Conservation (phyloP, 768 basidiomycete genomes). For the Suillus alpinus region DNA sequence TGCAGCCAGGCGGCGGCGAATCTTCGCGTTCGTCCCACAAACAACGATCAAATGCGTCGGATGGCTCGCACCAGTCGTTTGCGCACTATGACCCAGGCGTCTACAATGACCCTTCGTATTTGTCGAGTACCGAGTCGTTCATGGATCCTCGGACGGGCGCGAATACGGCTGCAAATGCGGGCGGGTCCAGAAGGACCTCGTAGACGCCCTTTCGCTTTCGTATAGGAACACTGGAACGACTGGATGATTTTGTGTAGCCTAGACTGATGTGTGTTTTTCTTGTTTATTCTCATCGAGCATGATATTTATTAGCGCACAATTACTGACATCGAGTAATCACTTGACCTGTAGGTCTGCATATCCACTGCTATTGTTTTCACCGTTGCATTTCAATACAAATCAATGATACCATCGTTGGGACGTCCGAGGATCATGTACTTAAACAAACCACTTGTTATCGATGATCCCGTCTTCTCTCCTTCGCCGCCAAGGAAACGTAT, state of each 20-base stretch:
- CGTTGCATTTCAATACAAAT: neutral
- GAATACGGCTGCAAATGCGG: conserved; percentile 25
- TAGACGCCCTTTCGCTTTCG: conserved; percentile 15
- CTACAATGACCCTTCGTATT: conserved; percentile 27
- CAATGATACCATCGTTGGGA: neutral
- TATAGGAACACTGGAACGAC: conserved; percentile 14
- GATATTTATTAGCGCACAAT: neutral
- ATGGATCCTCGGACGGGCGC: conserved; percentile 21
- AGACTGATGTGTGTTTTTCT: neutral
- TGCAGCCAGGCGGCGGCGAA: conserved; percentile 10
- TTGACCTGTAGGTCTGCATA: neutral
- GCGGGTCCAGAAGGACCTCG: conserved; percentile 16
- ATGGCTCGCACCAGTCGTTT: conserved; percentile 16
- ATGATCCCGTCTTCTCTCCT: neutral
- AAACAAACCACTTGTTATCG: neutral
- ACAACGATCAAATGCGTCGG: conserved; percentile 24
- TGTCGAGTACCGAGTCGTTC: conserved; percentile 26
- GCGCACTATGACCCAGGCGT: conserved; percentile 18
- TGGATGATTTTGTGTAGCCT: neutral
- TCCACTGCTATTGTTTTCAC: neutral
- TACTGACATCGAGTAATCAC: neutral
- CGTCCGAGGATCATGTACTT: neutral
- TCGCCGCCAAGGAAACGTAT: neutral
- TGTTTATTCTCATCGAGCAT: neutral
- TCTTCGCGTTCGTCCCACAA: conserved; percentile 12